Percentiles rank a stretch among this genome's conserved stretches.
Evolutionary conservation across 148 eudicot species (phyloP).

Genomic region (Silene latifolia): DNA sequence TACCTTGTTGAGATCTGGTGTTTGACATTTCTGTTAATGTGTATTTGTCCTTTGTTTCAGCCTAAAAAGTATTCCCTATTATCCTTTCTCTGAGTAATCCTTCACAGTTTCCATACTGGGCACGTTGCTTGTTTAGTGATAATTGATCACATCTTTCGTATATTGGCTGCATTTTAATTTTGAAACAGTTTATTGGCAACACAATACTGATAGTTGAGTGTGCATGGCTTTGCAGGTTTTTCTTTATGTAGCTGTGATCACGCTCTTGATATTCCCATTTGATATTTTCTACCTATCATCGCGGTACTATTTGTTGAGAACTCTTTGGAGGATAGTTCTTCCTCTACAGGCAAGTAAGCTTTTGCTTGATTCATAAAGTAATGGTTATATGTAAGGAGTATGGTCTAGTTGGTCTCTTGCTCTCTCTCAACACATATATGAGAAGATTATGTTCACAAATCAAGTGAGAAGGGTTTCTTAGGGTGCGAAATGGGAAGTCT

Average conservation of each 20-base stretch:
- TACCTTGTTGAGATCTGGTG: not conserved
- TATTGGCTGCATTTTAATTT: not conserved
- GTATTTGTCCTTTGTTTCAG: not conserved
- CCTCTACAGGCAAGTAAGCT: conserved; percentile 88
- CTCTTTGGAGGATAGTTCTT: conserved; percentile 89
- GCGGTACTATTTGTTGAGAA: conserved; percentile 78
- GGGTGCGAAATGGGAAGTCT: not conserved
- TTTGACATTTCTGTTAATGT: not conserved
- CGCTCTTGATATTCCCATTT: conserved; percentile 78
- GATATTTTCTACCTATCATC: conserved; percentile 88
- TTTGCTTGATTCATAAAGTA: not conserved
- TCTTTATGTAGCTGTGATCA: conserved; percentile 63
- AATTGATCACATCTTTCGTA: not conserved
- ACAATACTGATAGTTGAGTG: conserved; percentile 9
- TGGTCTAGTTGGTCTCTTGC: too few species aligned
- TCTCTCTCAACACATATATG: too few species aligned
- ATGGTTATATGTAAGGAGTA: not conserved
- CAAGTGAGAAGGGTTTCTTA: too few species aligned
- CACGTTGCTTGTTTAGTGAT: not conserved
- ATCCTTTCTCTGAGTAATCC: not conserved
- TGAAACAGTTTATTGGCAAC: not conserved
- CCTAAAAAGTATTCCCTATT: not conserved
- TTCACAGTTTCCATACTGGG: not conserved
- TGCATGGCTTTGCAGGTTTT: conserved; percentile 65
- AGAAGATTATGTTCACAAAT: too few species aligned